Percentiles rank a stretch among this genome's conserved stretches.
Evolutionary conservation across 768 basidiomycete genomes (phyloP).

Genomic region (Dacryopinax spathularia): DNA sequence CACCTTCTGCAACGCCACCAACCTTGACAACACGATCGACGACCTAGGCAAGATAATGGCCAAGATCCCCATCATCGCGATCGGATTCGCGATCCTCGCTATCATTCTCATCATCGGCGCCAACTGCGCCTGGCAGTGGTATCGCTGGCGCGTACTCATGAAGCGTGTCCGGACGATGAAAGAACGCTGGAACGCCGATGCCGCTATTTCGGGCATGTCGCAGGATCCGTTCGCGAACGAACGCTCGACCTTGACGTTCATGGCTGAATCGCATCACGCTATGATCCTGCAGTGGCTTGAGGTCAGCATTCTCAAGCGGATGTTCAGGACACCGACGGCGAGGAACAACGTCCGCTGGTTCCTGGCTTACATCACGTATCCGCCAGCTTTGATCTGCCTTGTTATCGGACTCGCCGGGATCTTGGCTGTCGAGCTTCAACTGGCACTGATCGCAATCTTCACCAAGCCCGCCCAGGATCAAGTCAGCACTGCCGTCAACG

Average conservation of each 20-base stretch:
- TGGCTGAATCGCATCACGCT: conserved; percentile 1
- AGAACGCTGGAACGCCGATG: conserved; percentile 56
- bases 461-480: conserved; percentile 50
- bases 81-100: conserved; percentile 53
- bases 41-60: conserved; percentile 68
- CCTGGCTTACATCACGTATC: conserved; percentile 78
- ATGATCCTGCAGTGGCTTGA: conserved; percentile 2
- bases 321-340: conserved; percentile 29
- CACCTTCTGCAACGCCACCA: conserved; percentile 49
- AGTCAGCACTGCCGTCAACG: conserved; percentile 44
- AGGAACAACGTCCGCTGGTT: conserved; percentile 75
- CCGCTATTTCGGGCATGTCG: conserved; percentile 30
- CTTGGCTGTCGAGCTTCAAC: conserved; percentile 72
- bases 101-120: conserved; percentile 60
- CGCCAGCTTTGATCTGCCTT: conserved; percentile 79
- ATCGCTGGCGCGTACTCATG: conserved; percentile 65
- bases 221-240: conserved; percentile 4
- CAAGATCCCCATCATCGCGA: conserved; percentile 64
- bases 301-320: neutral
- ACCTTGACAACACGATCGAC: conserved; percentile 70
- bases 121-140: conserved; percentile 73
- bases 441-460: conserved; percentile 62
- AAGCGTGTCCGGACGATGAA: conserved; percentile 53
- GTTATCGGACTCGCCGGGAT: conserved; percentile 87
- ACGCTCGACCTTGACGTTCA: conserved; percentile 3